These are phyloP conservation scores for Penicillium polonicum DNA, from an alignment of 2,329 filamentous ascomycete genomes.

Conservation along the genomic window DNA sequence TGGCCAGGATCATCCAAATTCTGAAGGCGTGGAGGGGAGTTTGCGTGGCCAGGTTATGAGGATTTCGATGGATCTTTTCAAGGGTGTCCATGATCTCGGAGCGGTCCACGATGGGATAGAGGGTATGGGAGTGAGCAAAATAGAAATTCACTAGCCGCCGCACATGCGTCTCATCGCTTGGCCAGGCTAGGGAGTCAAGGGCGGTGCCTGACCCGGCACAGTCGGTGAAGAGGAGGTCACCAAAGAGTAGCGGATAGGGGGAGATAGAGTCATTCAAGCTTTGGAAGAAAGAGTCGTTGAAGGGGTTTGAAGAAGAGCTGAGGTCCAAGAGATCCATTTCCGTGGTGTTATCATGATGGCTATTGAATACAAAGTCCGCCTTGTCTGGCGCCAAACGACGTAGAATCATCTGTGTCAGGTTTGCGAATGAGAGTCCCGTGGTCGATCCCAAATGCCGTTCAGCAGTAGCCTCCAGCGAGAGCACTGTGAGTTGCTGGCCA, in stretches of 20 bases:
- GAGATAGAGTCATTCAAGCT: conserved; percentile 5
- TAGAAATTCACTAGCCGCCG: conserved; percentile 44
- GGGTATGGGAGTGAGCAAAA: conserved; percentile 49
- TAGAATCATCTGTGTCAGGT: conserved; percentile 45
- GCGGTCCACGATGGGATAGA: conserved; percentile 47
- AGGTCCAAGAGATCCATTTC: neutral
- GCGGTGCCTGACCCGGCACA: neutral
- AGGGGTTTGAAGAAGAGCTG: conserved; percentile 13
- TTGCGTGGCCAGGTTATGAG: conserved; percentile 13
- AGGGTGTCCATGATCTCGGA: conserved; percentile 31
- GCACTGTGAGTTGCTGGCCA: conserved; percentile 38
- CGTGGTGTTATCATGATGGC: conserved; percentile 17
- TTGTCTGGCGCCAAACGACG: conserved; percentile 45
- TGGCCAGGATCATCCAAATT: conserved; percentile 53
- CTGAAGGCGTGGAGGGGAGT: conserved; percentile 41
- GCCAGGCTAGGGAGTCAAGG: conserved; percentile 9
- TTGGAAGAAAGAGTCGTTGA: conserved; percentile 13
- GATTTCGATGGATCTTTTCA: neutral
- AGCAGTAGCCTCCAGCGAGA: conserved; percentile 47
- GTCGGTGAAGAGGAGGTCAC: neutral
- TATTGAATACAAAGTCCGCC: conserved; percentile 43
- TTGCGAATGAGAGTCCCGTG: conserved; percentile 48
- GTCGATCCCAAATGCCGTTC: conserved; percentile 48
- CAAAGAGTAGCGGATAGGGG: conserved; percentile 6
- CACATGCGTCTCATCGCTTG: conserved; percentile 25